Conservation (phyloP, 2,329 filamentous ascomycete genomes). For the Ophiostoma australiae region DNA sequence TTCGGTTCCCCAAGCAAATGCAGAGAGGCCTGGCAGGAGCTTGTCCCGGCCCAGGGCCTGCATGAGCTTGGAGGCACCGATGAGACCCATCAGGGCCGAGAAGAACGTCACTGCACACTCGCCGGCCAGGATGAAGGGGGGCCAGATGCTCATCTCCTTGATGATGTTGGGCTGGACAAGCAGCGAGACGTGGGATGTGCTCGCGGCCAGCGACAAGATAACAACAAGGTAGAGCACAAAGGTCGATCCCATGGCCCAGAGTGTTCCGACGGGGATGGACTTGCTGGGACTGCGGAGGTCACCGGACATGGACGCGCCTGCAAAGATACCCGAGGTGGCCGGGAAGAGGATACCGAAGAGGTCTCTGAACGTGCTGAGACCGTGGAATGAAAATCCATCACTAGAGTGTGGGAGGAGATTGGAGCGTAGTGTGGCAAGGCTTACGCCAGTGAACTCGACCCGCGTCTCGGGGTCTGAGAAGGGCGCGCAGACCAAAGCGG, state of each 20-base stretch:
- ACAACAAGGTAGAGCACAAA: slow-evolving; percentile 72
- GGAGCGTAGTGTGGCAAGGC: slow-evolving; percentile 61
- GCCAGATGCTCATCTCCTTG: slow-evolving; percentile 73
- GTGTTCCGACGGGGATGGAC: slow-evolving; percentile 77
- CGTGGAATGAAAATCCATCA: slow-evolving; percentile 53
- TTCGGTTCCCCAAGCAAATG: slow-evolving; percentile 70
- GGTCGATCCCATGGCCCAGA: slow-evolving; percentile 71
- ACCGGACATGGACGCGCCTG: slow-evolving; percentile 85
- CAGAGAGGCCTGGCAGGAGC: slow-evolving; percentile 66
- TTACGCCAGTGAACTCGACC: slow-evolving; percentile 75
- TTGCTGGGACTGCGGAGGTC: slow-evolving; percentile 78
- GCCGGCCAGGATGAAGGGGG: slow-evolving; percentile 67
- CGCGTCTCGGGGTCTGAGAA: slow-evolving; percentile 59
- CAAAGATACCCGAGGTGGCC: slow-evolving; percentile 58
- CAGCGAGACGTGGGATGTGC: slow-evolving; percentile 68
- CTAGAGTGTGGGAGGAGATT: slow-evolving; percentile 69
- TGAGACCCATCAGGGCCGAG: slow-evolving; percentile 80
- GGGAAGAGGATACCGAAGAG: slow-evolving; percentile 85
- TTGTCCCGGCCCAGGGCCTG: slow-evolving; percentile 77
- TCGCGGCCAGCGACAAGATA: slow-evolving; percentile 71
- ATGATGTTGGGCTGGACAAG: slow-evolving; percentile 73
- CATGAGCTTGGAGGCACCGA: slow-evolving; percentile 77
- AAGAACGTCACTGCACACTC: slow-evolving; percentile 81
- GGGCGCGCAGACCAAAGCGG: slow-evolving; percentile 62
- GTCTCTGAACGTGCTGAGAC: slow-evolving; percentile 68